Conservation (phyloP, 2,329 filamentous ascomycete species). For the Dothistroma septosporum region DNA sequence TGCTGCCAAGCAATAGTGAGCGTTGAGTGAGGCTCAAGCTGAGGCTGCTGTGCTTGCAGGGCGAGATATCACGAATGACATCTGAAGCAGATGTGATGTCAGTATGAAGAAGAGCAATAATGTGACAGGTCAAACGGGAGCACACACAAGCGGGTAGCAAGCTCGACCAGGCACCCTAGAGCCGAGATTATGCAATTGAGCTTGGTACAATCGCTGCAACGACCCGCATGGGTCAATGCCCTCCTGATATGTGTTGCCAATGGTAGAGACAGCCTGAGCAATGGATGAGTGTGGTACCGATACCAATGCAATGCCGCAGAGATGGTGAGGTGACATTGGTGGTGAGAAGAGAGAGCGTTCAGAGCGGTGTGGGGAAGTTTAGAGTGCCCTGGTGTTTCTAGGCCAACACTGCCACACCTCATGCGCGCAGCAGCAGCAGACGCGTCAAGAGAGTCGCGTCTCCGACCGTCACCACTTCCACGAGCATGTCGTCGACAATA, state of each 20-base stretch:
- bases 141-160: background rate
- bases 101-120: background rate
- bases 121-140: background rate
- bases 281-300: background rate
- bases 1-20: background rate
- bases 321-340: background rate
- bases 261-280: background rate
- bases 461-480: background rate
- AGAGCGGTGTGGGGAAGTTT: background rate
- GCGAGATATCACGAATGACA: background rate
- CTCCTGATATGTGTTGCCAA: background rate
- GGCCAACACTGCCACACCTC: too few relatives aligned
- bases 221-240: background rate
- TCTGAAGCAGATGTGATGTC: background rate
- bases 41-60: background rate
- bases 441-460: background rate
- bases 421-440: background rate
- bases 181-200: background rate
- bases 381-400: background rate
- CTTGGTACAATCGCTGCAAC: background rate
- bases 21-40: background rate
- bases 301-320: background rate
- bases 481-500: background rate
- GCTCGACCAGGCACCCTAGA: background rate
- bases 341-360: background rate